Percentiles rank a stretch among this genome's conserved stretches.
phyloP scores from a whole-genome alignment of 179 eudicot genomes.

The Vitellaria paradoxa region DNA sequence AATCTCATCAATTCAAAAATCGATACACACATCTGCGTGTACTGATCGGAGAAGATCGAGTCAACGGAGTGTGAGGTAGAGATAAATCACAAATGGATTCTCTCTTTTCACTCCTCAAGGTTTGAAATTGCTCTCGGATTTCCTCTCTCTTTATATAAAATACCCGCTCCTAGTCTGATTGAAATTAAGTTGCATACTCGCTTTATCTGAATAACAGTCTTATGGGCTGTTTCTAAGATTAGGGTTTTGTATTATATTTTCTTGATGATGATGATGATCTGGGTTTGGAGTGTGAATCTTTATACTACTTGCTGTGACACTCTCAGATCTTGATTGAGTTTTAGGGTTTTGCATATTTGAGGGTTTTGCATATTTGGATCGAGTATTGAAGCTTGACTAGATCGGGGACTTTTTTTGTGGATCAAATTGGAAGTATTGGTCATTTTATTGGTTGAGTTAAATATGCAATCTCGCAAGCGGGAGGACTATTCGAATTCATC shows the following conservation, averaged over 20 bases:
- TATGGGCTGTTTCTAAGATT: background rate
- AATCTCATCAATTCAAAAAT: too few relatives aligned
- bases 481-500: conserved; percentile 19
- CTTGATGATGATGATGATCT: background rate
- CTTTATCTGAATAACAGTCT: background rate
- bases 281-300: background rate
- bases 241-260: background rate
- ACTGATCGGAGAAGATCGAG: too few relatives aligned
- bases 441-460: background rate
- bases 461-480: conserved; percentile 23
- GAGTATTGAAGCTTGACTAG: background rate
- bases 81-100: too few relatives aligned
- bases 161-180: too few relatives aligned
- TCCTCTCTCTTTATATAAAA: too few relatives aligned
- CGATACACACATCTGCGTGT: too few relatives aligned
- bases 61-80: too few relatives aligned
- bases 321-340: too few relatives aligned
- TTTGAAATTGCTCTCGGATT: too few relatives aligned
- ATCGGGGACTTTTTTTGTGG: background rate
- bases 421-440: background rate
- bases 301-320: background rate
- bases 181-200: too few relatives aligned
- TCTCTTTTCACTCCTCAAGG: too few relatives aligned
- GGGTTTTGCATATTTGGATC: background rate
- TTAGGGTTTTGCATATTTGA: background rate